Evolutionary conservation across 2,329 filamentous ascomycete species (phyloP).

Genomic region (Aureobasidium mangrovei): DNA sequence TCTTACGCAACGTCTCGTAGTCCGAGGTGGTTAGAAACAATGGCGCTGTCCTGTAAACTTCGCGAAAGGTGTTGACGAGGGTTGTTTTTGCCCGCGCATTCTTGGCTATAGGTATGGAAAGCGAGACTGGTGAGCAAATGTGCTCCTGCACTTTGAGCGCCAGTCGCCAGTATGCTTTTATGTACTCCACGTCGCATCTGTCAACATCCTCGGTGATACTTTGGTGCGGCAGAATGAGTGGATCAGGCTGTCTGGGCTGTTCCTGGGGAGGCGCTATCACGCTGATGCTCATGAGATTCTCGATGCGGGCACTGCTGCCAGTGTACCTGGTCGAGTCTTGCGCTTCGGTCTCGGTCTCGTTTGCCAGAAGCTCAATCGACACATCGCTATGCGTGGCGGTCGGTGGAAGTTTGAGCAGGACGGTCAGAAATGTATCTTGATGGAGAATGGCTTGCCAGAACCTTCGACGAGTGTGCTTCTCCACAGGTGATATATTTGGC

Average conservation of each 20-base stretch:
- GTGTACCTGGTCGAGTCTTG: constrained; percentile 38
- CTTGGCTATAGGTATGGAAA: constrained; percentile 62
- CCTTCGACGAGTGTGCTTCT: constrained; percentile 71
- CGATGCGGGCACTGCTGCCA: constrained; percentile 35
- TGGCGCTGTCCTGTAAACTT: constrained; percentile 65
- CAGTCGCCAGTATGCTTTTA: constrained; percentile 68
- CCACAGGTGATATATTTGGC: constrained; percentile 57
- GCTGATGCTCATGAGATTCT: constrained; percentile 44
- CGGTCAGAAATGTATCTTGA: constrained; percentile 74
- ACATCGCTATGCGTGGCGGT: constrained; percentile 74
- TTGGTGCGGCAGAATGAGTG: constrained; percentile 27
- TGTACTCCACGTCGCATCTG: constrained; percentile 43
- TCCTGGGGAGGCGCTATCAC: constrained; percentile 34
- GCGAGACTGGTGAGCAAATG: constrained; percentile 64
- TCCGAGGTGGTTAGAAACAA: constrained; percentile 62
- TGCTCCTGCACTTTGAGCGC: constrained; percentile 70
- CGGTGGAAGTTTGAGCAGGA: constrained; percentile 67
- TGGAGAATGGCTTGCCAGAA: constrained; percentile 74
- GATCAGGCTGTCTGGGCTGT: constrained; percentile 27
- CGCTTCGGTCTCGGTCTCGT: constrained; percentile 49
- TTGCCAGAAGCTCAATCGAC: constrained; percentile 61
- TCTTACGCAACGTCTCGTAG: constrained; percentile 47
- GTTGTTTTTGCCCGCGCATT: constrained; percentile 61
- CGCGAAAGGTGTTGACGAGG: constrained; percentile 59
- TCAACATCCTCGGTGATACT: constrained; percentile 24